Evolutionary conservation across 345 rosid species (phyloP).

Genomic region (Lumnitzera littorea): DNA sequence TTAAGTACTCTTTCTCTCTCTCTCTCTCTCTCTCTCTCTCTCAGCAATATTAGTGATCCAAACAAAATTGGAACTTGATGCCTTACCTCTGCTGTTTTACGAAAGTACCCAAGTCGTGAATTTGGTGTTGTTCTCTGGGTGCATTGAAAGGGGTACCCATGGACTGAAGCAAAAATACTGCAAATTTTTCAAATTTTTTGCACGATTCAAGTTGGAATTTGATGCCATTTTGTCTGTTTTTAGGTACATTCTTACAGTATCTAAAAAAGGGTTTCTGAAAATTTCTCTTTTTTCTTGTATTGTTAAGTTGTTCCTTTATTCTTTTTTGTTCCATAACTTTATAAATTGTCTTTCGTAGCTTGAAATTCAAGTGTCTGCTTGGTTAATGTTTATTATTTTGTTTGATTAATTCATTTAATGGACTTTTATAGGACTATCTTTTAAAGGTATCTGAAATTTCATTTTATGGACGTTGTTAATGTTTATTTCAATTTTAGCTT

Average conservation of each 20-base stretch:
- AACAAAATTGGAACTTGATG: constrained; percentile 62
- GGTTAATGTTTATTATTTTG: too few species aligned
- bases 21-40: constrained; percentile 2
- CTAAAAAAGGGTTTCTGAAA: constrained; percentile 13
- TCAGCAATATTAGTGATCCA: constrained; percentile 17
- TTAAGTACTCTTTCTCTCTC: background rate
- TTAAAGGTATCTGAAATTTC: too few species aligned
- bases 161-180: constrained; percentile 28
- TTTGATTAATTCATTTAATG: too few species aligned
- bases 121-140: constrained; percentile 11
- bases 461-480: too few species aligned
- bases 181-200: constrained; percentile 27
- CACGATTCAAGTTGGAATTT: constrained; percentile 41
- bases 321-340: too few species aligned
- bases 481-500: too few species aligned
- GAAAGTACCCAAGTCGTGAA: constrained; percentile 36
- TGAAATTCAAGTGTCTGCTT: too few species aligned
- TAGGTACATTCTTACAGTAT: constrained; percentile 37
- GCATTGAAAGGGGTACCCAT: background rate
- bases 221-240: constrained; percentile 36
- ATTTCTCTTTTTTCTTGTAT: background rate
- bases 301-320: too few species aligned
- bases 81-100: constrained; percentile 40
- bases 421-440: too few species aligned
- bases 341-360: too few species aligned